Evolutionary conservation across 1,284 basidiomycete species (phyloP).

Genomic region (Tremellales sp.): DNA sequence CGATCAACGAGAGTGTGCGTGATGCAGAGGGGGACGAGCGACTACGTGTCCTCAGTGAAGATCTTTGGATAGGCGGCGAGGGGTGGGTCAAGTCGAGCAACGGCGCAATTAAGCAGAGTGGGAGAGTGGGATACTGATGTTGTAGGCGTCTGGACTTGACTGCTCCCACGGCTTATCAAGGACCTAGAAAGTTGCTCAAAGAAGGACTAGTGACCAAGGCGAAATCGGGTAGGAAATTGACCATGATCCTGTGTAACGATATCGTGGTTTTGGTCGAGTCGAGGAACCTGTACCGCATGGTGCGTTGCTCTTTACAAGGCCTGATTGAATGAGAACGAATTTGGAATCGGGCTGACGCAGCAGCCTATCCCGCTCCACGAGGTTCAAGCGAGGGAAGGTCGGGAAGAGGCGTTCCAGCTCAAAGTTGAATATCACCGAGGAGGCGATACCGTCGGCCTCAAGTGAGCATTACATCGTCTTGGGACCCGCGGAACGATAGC

Average conservation of each 20-base stretch:
- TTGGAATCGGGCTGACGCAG: no score
- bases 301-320: slow-evolving; percentile 52
- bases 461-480: slow-evolving; percentile 18
- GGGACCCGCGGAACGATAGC: no score
- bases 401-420: slow-evolving; percentile 61
- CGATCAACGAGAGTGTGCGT: slow-evolving; percentile 85
- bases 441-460: slow-evolving; percentile 63
- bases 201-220: slow-evolving; percentile 75
- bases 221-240: slow-evolving; percentile 75
- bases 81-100: slow-evolving; percentile 65
- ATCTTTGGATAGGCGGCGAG: slow-evolving; percentile 75
- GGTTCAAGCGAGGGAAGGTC: slow-evolving; percentile 50
- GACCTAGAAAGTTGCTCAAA: slow-evolving; percentile 67
- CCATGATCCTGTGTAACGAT: slow-evolving; percentile 73
- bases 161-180: slow-evolving; percentile 75
- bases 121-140: no score
- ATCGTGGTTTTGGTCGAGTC: slow-evolving; percentile 72
- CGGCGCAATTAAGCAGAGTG: no score
- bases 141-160: slow-evolving; percentile 79
- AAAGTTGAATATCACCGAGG: slow-evolving; percentile 65
- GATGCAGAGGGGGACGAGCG: slow-evolving; percentile 74
- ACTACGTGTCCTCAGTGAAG: slow-evolving; percentile 65
- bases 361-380: slow-evolving; percentile 47
- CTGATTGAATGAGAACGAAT: no score
- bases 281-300: slow-evolving; percentile 73